A percentile compares a stretch with the other conserved stretches of the same genome.
Evolutionary conservation across 495 filamentous ascomycete species (phyloP).

Genomic region (Talaromyces proteolyticus): DNA sequence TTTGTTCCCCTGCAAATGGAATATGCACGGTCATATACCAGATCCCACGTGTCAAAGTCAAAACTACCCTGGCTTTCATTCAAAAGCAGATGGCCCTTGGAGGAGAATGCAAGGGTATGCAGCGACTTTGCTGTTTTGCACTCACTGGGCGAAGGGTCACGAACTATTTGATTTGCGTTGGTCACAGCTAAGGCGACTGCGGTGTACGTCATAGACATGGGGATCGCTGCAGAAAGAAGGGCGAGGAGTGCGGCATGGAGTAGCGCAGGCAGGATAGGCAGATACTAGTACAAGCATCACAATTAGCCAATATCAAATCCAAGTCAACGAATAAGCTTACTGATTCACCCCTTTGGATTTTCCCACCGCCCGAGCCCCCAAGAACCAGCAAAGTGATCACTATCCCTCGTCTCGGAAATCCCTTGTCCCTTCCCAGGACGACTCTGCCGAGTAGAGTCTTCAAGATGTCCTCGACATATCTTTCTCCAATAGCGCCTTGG

Average conservation of each 20-base stretch:
- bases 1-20: constrained; percentile 51
- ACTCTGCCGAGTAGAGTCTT: constrained; percentile 24
- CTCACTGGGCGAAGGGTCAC: constrained; percentile 49
- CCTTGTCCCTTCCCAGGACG: constrained; percentile 27
- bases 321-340: constrained; percentile 52
- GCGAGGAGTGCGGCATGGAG: constrained; percentile 67
- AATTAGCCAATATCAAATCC: constrained; percentile 11
- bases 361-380: constrained; percentile 56
- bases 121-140: constrained; percentile 57
- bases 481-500: constrained; percentile 71
- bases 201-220: constrained; percentile 63
- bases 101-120: constrained; percentile 74
- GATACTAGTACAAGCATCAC: constrained; percentile 47
- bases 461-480: constrained; percentile 29
- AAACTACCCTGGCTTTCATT: constrained; percentile 81
- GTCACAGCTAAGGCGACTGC: constrained; percentile 57
- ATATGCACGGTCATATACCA: constrained; percentile 57
- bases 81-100: constrained; percentile 65
- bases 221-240: constrained; percentile 71
- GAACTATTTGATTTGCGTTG: constrained; percentile 41
- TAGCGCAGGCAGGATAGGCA: constrained; percentile 67
- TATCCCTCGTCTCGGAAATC: constrained; percentile 33
- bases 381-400: constrained; percentile 34
- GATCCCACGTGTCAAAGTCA: constrained; percentile 69
- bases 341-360: constrained; percentile 65